Percentiles rank a stretch among this genome's conserved stretches.
Evolutionary conservation across 2,329 filamentous ascomycete genomes (phyloP).

Genomic region (Penicillium oxalicum): DNA sequence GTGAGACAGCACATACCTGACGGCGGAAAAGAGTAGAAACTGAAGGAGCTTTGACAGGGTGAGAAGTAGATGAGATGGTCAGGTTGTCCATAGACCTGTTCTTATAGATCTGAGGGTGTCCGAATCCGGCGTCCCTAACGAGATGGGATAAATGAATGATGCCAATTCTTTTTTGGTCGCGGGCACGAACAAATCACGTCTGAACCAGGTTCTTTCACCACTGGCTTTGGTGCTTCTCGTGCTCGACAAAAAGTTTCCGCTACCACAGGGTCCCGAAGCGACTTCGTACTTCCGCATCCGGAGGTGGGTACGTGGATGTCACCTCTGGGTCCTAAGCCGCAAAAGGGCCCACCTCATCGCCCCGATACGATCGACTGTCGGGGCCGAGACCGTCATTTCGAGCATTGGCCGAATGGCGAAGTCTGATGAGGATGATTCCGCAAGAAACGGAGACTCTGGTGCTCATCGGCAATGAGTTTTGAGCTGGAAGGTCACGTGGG

Average conservation of each 20-base stretch:
- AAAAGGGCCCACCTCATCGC: not conserved
- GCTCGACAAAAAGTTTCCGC: constrained; percentile 11
- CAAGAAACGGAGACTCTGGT: too few relatives aligned
- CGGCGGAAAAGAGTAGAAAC: constrained; percentile 1
- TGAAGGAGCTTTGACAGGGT: constrained; percentile 6
- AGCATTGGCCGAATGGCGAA: not conserved
- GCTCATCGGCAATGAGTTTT: too few relatives aligned
- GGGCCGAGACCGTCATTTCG: not conserved
- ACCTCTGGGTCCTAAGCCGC: constrained; percentile 8
- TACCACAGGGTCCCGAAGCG: constrained; percentile 1
- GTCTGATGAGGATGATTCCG: too few relatives aligned
- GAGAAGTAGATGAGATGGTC: not conserved
- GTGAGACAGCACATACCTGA: constrained; percentile 5
- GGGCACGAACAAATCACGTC: constrained; percentile 1
- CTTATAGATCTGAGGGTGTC: constrained; percentile 18
- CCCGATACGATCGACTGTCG: not conserved
- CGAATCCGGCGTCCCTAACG: constrained; percentile 15
- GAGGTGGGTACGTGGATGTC: constrained; percentile 14
- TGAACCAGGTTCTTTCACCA: too few relatives aligned
- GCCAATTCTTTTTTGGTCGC: constrained; percentile 8
- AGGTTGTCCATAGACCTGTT: constrained; percentile 5
- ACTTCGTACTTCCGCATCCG: constrained; percentile 20
- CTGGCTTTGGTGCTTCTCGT: constrained; percentile 7
- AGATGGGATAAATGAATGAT: constrained; percentile 11
- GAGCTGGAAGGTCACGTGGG: constrained; percentile 10